Evolutionary conservation across 805 yeast genomes (phyloP), one percentile per base, ranked within the genome.

Genomic region (Saccharomycopsis fermentans): DNA sequence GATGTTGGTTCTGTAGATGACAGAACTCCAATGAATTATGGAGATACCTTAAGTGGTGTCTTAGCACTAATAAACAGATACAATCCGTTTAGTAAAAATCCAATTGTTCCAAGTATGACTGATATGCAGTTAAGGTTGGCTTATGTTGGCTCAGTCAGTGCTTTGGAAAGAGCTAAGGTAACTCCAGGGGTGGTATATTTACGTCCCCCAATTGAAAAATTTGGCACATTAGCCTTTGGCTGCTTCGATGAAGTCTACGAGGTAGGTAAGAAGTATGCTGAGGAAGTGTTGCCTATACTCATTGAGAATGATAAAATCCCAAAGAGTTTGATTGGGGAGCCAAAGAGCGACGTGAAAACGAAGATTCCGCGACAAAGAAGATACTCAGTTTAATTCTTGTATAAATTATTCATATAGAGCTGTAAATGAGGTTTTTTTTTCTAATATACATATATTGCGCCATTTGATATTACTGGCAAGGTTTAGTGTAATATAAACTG

Each of bases 1-100:
- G 99, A 92, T 71, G 99, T 92, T 40, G 99, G 99, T 0, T 87
- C 97, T 1, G 87, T 84, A 3, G 98, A 94, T 68, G 98, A 91
- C 65, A 78, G 92, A 55, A 84, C 96, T 0, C 92, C 94, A 4
- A 82, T 89, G 91, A 76, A 77, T 50, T 94, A 90, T 69, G 98
- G 99, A 1, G 98, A 92, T 67, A 84, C 97, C 0, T 74, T 94
- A 55, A 87, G 94, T 59, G 99, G 99, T 0, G 75, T 85, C 40
- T 91, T 98, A 97, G 96, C 89, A 6, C 66, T 94, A 5, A 70
- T 89, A 58, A 90, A 90, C 70, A 76, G 95, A 54, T 82, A 91
- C 83, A 92, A 94, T 67, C 96, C 96, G 6, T 91, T 92, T 66
- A 87, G 96, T 0, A 75, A 77, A 12, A 86, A 86, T 65, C 96